phyloP scores from a whole-genome alignment of 148 eudicot genomes.

The Chenopodium album region DNA sequence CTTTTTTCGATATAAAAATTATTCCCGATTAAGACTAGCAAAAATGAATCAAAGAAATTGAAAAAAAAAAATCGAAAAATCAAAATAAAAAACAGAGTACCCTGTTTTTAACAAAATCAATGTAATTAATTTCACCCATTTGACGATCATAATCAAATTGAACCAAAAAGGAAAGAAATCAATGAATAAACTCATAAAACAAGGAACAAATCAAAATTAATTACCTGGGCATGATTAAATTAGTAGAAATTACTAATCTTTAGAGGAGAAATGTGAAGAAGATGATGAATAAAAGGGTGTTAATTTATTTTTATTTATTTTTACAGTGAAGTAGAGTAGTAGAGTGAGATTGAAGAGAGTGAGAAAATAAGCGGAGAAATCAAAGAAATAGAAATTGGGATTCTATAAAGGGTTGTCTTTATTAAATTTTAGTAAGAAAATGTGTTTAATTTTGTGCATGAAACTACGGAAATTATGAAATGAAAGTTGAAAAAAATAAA shows the following conservation, averaged over 20 bases:
- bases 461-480: constrained; percentile 20
- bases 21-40: constrained; percentile 1
- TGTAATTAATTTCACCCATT: too few relatives aligned
- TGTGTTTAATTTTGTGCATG: constrained; percentile 21
- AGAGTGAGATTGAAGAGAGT: neutral
- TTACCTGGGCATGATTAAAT: constrained; percentile 14
- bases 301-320: too few relatives aligned
- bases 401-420: constrained; percentile 27
- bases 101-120: neutral
- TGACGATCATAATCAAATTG: neutral
- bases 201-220: neutral
- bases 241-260: neutral
- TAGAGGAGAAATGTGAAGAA: neutral
- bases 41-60: neutral
- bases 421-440: neutral
- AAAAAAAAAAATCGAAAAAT: neutral
- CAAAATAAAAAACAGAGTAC: constrained; percentile 11
- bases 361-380: constrained; percentile 20
- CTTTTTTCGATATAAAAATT: neutral
- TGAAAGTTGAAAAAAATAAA: neutral
- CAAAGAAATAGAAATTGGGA: constrained; percentile 20
- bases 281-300: neutral
- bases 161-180: neutral
- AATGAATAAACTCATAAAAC: neutral
- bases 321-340: too few relatives aligned